phyloP scores from a whole-genome alignment of 768 basidiomycete species.

The Suillus sp. region DNA sequence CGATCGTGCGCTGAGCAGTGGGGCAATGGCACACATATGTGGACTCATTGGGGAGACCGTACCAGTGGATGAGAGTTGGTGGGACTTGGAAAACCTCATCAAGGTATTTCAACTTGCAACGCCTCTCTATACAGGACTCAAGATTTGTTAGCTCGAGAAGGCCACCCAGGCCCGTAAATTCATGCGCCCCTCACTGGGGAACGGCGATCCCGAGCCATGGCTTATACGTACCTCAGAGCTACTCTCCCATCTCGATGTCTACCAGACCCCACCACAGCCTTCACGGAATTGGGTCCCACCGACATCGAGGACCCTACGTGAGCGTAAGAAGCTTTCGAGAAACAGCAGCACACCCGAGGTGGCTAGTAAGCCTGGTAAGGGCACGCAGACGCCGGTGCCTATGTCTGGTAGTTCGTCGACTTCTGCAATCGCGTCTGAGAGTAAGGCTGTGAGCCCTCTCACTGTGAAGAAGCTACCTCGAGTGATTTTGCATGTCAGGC shows the following conservation, averaged over 20 bases:
- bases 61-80: slow-evolving; percentile 57
- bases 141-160: slow-evolving; percentile 57
- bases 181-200: slow-evolving; percentile 38
- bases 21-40: slow-evolving; percentile 76
- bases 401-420: slow-evolving; percentile 9
- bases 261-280: slow-evolving; percentile 11
- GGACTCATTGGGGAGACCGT: slow-evolving; percentile 51
- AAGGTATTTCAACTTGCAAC: slow-evolving; percentile 43
- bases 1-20: slow-evolving; percentile 84
- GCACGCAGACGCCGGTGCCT: slow-evolving; percentile 12
- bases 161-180: slow-evolving; percentile 61
- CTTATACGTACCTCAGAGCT: slow-evolving; percentile 50
- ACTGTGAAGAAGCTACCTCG: slow-evolving; percentile 50
- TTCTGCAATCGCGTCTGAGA: slow-evolving; percentile 5
- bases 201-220: slow-evolving; percentile 50
- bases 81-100: slow-evolving; percentile 58
- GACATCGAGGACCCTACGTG: slow-evolving; percentile 52
- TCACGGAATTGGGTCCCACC: slow-evolving; percentile 29
- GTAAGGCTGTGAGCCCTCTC: too few species aligned
- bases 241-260: slow-evolving; percentile 20
- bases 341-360: slow-evolving; percentile 15
- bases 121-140: background rate
- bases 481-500: slow-evolving; percentile 58
- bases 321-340: slow-evolving; percentile 39
- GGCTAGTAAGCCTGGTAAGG: slow-evolving; percentile 21